Base-by-base conservation (phyloP, 129 eudicot genomes). In the Mikania micrantha region DNA sequence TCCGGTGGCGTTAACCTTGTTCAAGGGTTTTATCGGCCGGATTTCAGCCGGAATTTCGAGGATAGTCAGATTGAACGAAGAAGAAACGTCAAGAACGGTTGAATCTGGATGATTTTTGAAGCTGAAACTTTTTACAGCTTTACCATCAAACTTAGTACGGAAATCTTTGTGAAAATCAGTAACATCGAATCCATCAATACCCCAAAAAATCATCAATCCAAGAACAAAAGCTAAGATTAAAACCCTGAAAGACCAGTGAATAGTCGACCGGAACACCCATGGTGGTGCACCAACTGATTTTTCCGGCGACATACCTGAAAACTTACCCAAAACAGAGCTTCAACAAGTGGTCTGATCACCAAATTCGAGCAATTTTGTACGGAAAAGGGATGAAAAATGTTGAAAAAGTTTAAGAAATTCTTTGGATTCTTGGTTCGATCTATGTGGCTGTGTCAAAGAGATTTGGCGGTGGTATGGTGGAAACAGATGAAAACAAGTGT, bases 191-290 rank as follows among this genome's bases (percentile, higher is more conserved):
- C 87, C 76, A 78, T 79, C 88, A 53, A 76, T 81, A 6, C 82
- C 76, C 85, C 88, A 90, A 63, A 90, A 75, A 58, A 90, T 64
- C 70, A 78, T 61, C 17, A 90, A 19, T 15, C 82, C 95, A 71
- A 86, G 75, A 75, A 90, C 40, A 5, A 84, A 79, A 7, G 78
- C 74, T 20, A 84, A 21, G 20, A 65, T 34, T 56, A 86, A 35
- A 44, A 84, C 75, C 80, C 81, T 90, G 72, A 90, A 82, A 69
- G 87, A 80, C 82, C 86, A 80, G 36, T 90, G 83, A 47, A 86
- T 72, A 34, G 84, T 84, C 7, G 84, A 45, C 81, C 84, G 78
- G 69, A 83, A 73, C 59, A 79, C 31, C 84, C 85, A 83, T 67
- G 83, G 72, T 5, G 83, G 72, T 9, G 73, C 44, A 8, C 68